Evolutionary conservation across 495 filamentous ascomycete genomes (phyloP).

Genomic region (Trichoderma erinaceum): DNA sequence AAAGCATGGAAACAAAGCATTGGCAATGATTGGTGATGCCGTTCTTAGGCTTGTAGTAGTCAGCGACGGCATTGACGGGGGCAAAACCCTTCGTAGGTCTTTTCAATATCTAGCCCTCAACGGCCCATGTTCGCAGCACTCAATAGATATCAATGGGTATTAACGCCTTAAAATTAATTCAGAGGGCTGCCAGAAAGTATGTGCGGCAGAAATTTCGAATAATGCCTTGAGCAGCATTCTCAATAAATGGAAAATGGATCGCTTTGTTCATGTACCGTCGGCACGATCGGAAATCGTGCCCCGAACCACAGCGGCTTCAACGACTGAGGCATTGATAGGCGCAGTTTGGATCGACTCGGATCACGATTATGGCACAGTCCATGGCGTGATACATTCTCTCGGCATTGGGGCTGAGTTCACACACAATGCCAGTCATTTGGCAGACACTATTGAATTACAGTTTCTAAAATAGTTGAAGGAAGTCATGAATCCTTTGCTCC

Average conservation of each 20-base stretch:
- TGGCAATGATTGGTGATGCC: neutral
- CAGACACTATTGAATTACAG: too few relatives aligned
- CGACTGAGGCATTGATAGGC: neutral
- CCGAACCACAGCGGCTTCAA: neutral
- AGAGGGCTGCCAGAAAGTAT: neutral
- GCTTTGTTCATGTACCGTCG: neutral
- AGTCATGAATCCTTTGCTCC: too few relatives aligned
- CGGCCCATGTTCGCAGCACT: too few relatives aligned
- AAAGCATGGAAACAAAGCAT: neutral
- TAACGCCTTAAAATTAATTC: too few relatives aligned
- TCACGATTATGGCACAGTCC: neutral
- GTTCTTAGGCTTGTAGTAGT: neutral
- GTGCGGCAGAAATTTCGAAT: neutral
- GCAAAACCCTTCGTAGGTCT: neutral
- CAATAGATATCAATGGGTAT: too few relatives aligned
- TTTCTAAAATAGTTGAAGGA: too few relatives aligned
- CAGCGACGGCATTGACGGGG: neutral
- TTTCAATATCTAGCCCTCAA: neutral
- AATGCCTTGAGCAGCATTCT: neutral
- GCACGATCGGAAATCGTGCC: neutral
- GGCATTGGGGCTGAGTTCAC: neutral
- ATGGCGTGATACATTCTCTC: neutral
- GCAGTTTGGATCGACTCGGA: neutral
- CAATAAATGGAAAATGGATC: neutral
- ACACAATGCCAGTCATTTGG: neutral